Conservation (phyloP, 305 asterid species). For the Coffea humblotiana region DNA sequence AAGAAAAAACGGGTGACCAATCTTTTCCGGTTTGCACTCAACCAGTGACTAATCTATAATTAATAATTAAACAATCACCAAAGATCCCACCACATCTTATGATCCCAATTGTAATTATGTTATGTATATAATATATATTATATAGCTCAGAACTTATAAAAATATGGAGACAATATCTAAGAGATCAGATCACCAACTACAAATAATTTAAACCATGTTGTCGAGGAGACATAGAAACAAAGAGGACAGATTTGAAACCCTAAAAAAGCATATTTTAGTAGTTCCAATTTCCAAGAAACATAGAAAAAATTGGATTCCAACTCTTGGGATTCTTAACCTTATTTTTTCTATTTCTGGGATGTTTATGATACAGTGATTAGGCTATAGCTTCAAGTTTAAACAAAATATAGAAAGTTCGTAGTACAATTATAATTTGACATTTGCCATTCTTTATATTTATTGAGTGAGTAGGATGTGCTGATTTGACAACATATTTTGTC, state of each 20-base stretch:
- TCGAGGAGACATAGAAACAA: conserved; percentile 14
- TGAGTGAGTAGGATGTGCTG: conserved; percentile 4
- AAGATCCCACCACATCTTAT: neutral
- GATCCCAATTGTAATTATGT: neutral
- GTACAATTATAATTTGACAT: neutral
- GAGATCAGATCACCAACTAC: neutral
- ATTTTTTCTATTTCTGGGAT: conserved; percentile 4
- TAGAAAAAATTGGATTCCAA: conserved; percentile 3
- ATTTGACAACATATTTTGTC: conserved; percentile 56
- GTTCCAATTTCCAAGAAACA: conserved; percentile 3
- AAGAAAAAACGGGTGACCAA: no score
- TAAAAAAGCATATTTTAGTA: neutral
- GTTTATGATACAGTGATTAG: conserved; percentile 6
- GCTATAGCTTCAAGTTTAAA: neutral
- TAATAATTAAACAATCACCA: neutral
- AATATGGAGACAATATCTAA: neutral
- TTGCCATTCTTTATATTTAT: conserved; percentile 1
- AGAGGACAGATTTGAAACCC: conserved; percentile 4
- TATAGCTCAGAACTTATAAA: no score
- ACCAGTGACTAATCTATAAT: no score
- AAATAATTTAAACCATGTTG: neutral
- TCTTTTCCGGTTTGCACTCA: no score
- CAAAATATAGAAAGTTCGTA: neutral
- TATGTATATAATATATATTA: neutral
- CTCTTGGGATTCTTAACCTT: conserved; percentile 17